Conservation (phyloP, 2,329 filamentous ascomycete species). For the Metarhizium anisopliae region DNA sequence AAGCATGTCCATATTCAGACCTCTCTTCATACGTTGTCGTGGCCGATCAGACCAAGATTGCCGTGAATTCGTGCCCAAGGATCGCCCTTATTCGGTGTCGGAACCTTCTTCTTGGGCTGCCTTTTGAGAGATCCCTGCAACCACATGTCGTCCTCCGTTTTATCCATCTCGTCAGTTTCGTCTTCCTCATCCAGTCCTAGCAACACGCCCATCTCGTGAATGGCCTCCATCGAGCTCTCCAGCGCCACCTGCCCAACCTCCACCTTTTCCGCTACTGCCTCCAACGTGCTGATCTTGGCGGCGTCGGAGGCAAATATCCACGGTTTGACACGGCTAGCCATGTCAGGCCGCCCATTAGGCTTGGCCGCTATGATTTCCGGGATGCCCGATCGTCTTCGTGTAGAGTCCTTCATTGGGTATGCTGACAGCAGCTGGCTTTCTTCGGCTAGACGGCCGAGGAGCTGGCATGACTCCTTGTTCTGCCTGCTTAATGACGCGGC, state of each 20-base stretch:
- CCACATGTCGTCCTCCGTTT: constrained; percentile 24
- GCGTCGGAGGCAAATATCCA: constrained; percentile 54
- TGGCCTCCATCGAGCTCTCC: constrained; percentile 38
- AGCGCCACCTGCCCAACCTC: constrained; percentile 49
- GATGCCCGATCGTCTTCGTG: constrained; percentile 29
- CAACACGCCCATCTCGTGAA: constrained; percentile 41
- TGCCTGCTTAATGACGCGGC: constrained; percentile 40
- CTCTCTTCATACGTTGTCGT: constrained; percentile 17
- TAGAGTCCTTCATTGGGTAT: constrained; percentile 33
- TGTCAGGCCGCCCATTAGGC: constrained; percentile 27
- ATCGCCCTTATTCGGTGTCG: constrained; percentile 18
- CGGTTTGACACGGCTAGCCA: constrained; percentile 37
- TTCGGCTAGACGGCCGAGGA: constrained; percentile 45
- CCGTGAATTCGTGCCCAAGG: constrained; percentile 45
- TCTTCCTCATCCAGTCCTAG: constrained; percentile 27
- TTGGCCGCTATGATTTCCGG: constrained; percentile 31
- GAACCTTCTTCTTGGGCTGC: constrained; percentile 10
- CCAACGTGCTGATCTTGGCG: constrained; percentile 49
- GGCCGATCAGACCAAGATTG: constrained; percentile 41
- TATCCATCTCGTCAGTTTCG: constrained; percentile 13
- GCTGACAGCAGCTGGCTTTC: constrained; percentile 53
- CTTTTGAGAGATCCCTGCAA: constrained; percentile 14
- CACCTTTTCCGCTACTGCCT: constrained; percentile 49
- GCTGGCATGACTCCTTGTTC: constrained; percentile 38
- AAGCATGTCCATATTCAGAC: not conserved